Percentiles rank a stretch among this genome's conserved stretches.
Evolutionary conservation across 1,284 basidiomycete species (phyloP).

Genomic region (Abortiporus biennis): DNA sequence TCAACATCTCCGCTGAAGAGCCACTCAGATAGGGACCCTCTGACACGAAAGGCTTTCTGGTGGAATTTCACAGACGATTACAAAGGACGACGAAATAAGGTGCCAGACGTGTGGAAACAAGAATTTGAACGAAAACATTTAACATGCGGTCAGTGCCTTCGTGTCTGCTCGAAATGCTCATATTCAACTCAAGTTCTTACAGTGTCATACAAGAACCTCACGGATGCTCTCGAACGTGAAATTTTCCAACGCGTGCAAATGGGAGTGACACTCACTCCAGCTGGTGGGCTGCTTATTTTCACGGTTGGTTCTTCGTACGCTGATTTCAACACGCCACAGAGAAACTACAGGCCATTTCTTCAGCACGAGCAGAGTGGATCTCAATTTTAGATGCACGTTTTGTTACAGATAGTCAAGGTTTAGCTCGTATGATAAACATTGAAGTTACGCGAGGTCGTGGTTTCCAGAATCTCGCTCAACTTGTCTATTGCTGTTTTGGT

Average conservation of each 20-base stretch:
- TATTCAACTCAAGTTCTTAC: neutral
- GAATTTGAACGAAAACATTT: conserved; percentile 48
- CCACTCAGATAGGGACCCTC: conserved; percentile 39
- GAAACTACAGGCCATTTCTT: conserved; percentile 65
- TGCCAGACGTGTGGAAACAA: conserved; percentile 44
- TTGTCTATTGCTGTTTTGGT: conserved; percentile 58
- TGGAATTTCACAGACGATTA: conserved; percentile 42
- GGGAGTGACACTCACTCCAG: conserved; percentile 63
- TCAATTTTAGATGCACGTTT: conserved; percentile 44
- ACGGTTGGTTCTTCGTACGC: neutral
- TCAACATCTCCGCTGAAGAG: neutral
- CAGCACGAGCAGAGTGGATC: conserved; percentile 54
- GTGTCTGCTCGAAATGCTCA: neutral
- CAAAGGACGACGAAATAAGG: conserved; percentile 30
- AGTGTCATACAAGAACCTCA: conserved; percentile 56
- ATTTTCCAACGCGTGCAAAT: conserved; percentile 77
- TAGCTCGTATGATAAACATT: conserved; percentile 48
- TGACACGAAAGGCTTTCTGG: conserved; percentile 53
- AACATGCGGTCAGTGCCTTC: conserved; percentile 47
- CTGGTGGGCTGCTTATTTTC: conserved; percentile 35
- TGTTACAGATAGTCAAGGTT: conserved; percentile 44
- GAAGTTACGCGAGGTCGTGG: conserved; percentile 60
- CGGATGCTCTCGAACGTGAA: conserved; percentile 49
- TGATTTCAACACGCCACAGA: conserved; percentile 32
- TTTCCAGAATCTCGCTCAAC: conserved; percentile 62